Evolutionary conservation across 768 basidiomycete species (phyloP).

Genomic region (Panaeolus cyanescens): DNA sequence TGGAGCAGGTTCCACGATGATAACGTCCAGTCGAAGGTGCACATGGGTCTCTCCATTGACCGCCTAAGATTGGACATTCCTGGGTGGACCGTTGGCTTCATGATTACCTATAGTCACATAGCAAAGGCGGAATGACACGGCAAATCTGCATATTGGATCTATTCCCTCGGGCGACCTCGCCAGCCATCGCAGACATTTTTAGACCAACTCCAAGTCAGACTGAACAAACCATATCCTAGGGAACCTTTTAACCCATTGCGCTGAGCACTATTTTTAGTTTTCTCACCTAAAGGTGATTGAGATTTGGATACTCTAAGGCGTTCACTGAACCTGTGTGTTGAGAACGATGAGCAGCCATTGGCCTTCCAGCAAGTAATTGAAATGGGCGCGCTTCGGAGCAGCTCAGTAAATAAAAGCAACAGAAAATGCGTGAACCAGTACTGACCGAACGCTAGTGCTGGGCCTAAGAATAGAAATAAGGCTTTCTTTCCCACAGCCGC

Average conservation of each 20-base stretch:
- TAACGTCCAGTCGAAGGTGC: background rate
- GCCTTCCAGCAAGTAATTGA: too few species aligned
- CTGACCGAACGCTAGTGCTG: too few species aligned
- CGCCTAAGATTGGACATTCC: background rate
- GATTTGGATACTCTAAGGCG: too few species aligned
- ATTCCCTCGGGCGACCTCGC: background rate
- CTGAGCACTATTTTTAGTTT: background rate
- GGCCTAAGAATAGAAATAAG: too few species aligned
- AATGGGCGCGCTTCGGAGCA: too few species aligned
- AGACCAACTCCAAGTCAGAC: background rate
- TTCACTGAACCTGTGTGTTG: too few species aligned
- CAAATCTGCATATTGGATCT: background rate
- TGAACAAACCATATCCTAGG: background rate
- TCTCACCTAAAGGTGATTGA: background rate
- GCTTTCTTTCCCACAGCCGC: too few species aligned
- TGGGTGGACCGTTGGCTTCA: background rate
- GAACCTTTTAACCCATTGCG: background rate
- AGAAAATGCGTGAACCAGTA: too few species aligned
- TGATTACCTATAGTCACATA: background rate
- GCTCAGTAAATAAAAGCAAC: too few species aligned
- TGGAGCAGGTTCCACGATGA: constrained; percentile 19
- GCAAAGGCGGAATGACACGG: background rate
- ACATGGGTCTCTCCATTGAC: background rate
- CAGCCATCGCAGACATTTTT: background rate
- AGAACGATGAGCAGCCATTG: too few species aligned